Percentiles rank a stretch among this genome's conserved stretches.
Evolutionary conservation across 2,329 filamentous ascomycete genomes (phyloP).

Genomic region (Hypoxylon sp.): DNA sequence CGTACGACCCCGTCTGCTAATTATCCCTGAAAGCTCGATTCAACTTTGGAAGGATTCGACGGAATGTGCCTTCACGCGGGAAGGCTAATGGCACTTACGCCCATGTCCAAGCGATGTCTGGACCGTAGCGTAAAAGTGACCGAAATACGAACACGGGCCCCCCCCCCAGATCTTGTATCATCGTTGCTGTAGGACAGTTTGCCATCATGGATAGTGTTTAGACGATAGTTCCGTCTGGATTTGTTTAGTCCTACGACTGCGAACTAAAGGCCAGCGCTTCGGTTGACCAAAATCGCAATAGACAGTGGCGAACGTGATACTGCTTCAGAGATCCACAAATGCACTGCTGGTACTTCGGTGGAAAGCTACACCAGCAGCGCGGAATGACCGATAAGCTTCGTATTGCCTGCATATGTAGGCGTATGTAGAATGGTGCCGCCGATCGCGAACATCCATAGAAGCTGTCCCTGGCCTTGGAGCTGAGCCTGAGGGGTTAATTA

Average conservation of each 20-base stretch:
- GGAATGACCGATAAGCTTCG: conserved; percentile 17
- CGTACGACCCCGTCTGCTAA: conserved; percentile 31
- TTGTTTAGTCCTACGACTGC: conserved; percentile 4
- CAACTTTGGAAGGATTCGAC: conserved; percentile 25
- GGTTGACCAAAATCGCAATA: neutral
- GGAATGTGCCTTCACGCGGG: conserved; percentile 11
- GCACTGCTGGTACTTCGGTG: conserved; percentile 8
- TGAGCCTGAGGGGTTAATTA: conserved; percentile 1
- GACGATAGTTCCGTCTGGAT: neutral
- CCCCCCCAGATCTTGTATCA: conserved; percentile 9
- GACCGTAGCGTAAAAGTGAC: conserved; percentile 2
- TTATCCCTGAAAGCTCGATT: conserved; percentile 32
- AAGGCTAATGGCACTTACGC: conserved; percentile 26
- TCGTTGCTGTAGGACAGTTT: conserved; percentile 17
- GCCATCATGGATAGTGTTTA: conserved; percentile 8
- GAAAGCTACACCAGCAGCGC: conserved; percentile 15
- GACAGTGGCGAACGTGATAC: conserved; percentile 12
- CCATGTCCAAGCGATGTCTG: neutral
- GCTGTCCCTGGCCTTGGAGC: conserved; percentile 2
- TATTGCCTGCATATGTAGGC: conserved; percentile 11
- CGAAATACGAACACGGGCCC: conserved; percentile 3
- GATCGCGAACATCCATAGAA: conserved; percentile 29
- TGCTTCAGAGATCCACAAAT: conserved; percentile 12
- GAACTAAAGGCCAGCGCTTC: conserved; percentile 5
- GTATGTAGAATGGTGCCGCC: conserved; percentile 6